Evolutionary conservation across 352 stramenopile species (phyloP), one percentile per base, ranked within the genome.

Genomic region (Globisporangium nodosum): DNA sequence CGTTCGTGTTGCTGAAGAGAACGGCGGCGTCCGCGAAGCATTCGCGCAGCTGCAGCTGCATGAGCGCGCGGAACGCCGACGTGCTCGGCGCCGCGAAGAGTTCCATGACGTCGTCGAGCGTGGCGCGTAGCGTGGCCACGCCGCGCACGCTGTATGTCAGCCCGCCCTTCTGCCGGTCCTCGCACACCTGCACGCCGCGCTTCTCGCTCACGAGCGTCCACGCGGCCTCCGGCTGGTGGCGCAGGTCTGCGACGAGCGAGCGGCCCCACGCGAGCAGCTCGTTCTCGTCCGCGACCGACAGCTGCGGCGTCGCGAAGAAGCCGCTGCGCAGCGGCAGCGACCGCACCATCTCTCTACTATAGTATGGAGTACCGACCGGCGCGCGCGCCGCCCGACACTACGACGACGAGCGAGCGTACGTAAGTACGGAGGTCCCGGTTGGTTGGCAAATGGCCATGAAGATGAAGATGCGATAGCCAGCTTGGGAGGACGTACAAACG

Each of bases 131-230:
- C 0, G 77, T 78, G 15, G 77, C 66, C 9, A 87, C 67, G 20
- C 75, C 74, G 37, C 76, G 77, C 50, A 93, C 76, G n/a, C 73
- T 87, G 74, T 93, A 93, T 35, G 75, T 90, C 11, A 93, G 72
- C 6, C 83, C 83, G 20, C 83, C 83, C 51, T 91, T 93, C 60
- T 93, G 83, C 1, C 83, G 80, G 69, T 93, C 83, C 58, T 93
- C 78, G 49, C 66, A 76, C 16, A 93, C 63, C 51, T 83, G 70
- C 42, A 93, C 69, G 48, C 81, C 81, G 43, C 81, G 80, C 61
- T 87, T 87, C 49, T 93, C 83, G 31, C 85, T 69, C 37, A 90
- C 58, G 46, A 84, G 68, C n/a, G 78, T 85, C 83, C 83, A 93
- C 61, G 90, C 83, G 51, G 81, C 79, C 47, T 90, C 81, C 13